Evolutionary conservation across 2,329 filamentous ascomycete genomes (phyloP).

Genomic region (Tricladium varicosporioides): DNA sequence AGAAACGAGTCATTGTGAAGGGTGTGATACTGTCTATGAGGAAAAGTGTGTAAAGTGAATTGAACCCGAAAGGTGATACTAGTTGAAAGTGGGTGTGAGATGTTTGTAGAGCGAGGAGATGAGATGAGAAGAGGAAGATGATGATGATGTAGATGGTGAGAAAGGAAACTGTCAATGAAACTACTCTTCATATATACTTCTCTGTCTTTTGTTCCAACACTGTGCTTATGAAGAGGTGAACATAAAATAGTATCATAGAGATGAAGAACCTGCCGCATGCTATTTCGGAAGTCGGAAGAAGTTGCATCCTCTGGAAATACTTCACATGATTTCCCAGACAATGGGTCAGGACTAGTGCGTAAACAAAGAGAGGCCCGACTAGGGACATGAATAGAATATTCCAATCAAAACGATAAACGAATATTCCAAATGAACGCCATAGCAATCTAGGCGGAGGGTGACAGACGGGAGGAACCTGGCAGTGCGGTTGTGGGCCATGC

Average conservation of each 20-base stretch:
- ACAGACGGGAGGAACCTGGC: not conserved
- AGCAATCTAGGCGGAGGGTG: not conserved
- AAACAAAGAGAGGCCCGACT: not conserved
- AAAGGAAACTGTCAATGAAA: not conserved
- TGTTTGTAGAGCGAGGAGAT: not conserved
- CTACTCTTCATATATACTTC: not conserved
- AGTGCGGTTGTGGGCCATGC: not conserved
- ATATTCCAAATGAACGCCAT: not conserved
- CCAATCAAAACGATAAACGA: not conserved
- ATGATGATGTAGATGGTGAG: not conserved
- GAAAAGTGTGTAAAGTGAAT: not conserved
- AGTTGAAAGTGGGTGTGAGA: not conserved
- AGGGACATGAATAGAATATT: not conserved
- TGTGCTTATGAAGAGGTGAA: not conserved
- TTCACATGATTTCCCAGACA: not conserved
- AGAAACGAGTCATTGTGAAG: slow-evolving; percentile 12
- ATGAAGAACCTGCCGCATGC: not conserved
- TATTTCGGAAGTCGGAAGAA: not conserved
- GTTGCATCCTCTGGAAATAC: not conserved
- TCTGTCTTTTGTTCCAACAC: not conserved
- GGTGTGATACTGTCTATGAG: not conserved
- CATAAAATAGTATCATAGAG: not conserved
- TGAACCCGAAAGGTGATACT: not conserved
- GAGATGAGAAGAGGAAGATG: not conserved
- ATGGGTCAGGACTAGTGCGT: not conserved